Percentiles rank a stretch among this genome's conserved stretches.
phyloP scores from a whole-genome alignment of 805 yeast genomes.

The Cyberlindnera suaveolens region DNA sequence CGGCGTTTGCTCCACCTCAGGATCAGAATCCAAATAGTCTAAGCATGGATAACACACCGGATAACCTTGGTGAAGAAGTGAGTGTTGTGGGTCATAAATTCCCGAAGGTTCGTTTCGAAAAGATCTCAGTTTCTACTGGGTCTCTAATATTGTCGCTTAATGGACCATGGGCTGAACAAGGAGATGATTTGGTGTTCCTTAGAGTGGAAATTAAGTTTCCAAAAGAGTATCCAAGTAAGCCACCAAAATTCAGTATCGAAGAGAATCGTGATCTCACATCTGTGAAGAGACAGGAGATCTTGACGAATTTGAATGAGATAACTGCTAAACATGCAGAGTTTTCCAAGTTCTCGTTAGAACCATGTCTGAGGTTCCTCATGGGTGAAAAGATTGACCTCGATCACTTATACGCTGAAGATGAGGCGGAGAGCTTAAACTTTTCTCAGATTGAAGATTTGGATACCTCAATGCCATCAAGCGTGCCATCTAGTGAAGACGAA shows the following conservation, averaged over 20 bases:
- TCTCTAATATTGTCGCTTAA: slow-evolving; percentile 66
- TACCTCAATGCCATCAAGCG: slow-evolving; percentile 20
- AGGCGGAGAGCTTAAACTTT: slow-evolving; percentile 24
- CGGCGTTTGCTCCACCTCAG: slow-evolving; percentile 23
- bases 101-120: slow-evolving; percentile 81
- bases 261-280: slow-evolving; percentile 65
- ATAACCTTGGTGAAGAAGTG: slow-evolving; percentile 87
- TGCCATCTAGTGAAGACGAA: slow-evolving; percentile 22
- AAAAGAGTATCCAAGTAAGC: slow-evolving; percentile 56
- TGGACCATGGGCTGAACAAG: slow-evolving; percentile 58
- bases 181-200: slow-evolving; percentile 49
- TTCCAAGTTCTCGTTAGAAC: slow-evolving; percentile 70
- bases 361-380: slow-evolving; percentile 65
- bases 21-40: slow-evolving; percentile 28
- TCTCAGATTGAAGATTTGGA: slow-evolving; percentile 31
- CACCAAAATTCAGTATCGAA: slow-evolving; percentile 63
- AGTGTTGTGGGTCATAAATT: slow-evolving; percentile 83
- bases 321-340: slow-evolving; percentile 48
- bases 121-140: slow-evolving; percentile 84
- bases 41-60: slow-evolving; percentile 35
- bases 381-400: slow-evolving; percentile 68
- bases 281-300: slow-evolving; percentile 44
- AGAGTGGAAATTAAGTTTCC: slow-evolving; percentile 72
- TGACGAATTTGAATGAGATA: slow-evolving; percentile 46
- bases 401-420: slow-evolving; percentile 29